A percentile compares a stretch with the other conserved stretches of the same genome.
Evolutionary conservation across 2,329 filamentous ascomycete genomes (phyloP).

Genomic region (Aspergillus sojae): DNA sequence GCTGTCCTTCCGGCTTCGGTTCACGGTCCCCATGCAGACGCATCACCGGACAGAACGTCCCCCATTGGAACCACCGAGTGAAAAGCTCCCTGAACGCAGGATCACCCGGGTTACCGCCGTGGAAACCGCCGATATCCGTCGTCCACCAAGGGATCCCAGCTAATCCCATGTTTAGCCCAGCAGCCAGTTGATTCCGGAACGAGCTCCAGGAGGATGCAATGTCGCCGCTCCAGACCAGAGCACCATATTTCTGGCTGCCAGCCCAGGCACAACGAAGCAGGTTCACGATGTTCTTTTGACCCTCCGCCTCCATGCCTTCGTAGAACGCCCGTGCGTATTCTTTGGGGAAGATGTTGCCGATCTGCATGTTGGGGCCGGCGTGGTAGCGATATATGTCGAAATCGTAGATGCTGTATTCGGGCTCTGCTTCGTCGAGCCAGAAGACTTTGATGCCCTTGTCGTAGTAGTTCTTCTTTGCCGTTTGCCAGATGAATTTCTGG

Average conservation of each 20-base stretch:
- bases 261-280: conserved; percentile 61
- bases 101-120: conserved; percentile 63
- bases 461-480: conserved; percentile 63
- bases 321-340: conserved; percentile 64
- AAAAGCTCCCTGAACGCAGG: conserved; percentile 64
- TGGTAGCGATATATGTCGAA: conserved; percentile 69
- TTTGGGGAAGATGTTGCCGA: conserved; percentile 64
- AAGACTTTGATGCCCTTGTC: conserved; percentile 64
- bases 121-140: conserved; percentile 71
- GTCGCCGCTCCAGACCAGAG: conserved; percentile 69
- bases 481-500: conserved; percentile 62
- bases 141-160: conserved; percentile 70
- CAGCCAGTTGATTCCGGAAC: conserved; percentile 62
- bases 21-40: conserved; percentile 67
- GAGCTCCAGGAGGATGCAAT: conserved; percentile 66
- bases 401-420: conserved; percentile 65
- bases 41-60: conserved; percentile 68
- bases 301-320: conserved; percentile 57
- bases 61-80: conserved; percentile 71
- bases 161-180: conserved; percentile 67
- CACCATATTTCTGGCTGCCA: conserved; percentile 64
- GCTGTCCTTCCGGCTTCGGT: conserved; percentile 48
- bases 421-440: conserved; percentile 70
- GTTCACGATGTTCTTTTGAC: conserved; percentile 62
- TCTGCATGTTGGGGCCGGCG: conserved; percentile 54